phyloP scores from a whole-genome alignment of 345 rosid genomes.

The Arabidopsis thaliana region TAIR10.1 NC_003076.8:20225501-20226000 shows the following conservation, averaged over 20 bases:
- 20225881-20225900: conserved; percentile 38
- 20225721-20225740: neutral
- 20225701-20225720: neutral
- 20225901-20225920: conserved; percentile 33
- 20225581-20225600: neutral
- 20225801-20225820: neutral
- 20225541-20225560: neutral
- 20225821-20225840: neutral
- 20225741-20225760: neutral
- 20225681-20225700: conserved; percentile 13
- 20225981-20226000: neutral
- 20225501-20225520: neutral
- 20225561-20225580: neutral
- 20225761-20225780: conserved; percentile 37
- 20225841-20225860: conserved; percentile 15
- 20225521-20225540: conserved; percentile 1
- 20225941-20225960: neutral
- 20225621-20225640: neutral
- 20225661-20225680: neutral
- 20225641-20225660: neutral
- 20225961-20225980: neutral
- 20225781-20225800: conserved; percentile 13
- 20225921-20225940: neutral
- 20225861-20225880: conserved; percentile 11
- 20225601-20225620: neutral